Conservation (phyloP, 2,329 filamentous ascomycete species). For the Ciborinia camelliae region DNA sequence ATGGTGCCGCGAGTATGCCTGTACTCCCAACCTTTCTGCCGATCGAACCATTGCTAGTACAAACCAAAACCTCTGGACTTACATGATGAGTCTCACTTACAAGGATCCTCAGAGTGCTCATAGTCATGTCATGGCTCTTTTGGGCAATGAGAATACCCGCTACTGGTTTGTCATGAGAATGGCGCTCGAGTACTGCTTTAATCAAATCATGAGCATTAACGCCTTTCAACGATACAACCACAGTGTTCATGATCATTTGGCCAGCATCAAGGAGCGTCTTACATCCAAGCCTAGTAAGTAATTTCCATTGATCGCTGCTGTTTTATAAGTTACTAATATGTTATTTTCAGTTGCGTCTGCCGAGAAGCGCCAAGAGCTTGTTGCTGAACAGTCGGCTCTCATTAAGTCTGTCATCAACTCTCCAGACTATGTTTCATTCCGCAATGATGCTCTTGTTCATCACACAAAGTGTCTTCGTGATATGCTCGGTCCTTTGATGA, state of each 20-base stretch:
- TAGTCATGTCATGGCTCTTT: slow-evolving; percentile 38
- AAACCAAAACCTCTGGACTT: slow-evolving; percentile 39
- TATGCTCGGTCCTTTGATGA: slow-evolving; percentile 45
- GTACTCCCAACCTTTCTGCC: neutral
- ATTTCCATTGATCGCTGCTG: slow-evolving; percentile 17
- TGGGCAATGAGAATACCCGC: slow-evolving; percentile 37
- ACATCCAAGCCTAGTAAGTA: slow-evolving; percentile 31
- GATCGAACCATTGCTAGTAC: slow-evolving; percentile 29
- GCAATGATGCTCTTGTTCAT: slow-evolving; percentile 22
- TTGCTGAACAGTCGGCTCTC: slow-evolving; percentile 40
- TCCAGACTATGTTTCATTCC: slow-evolving; percentile 35
- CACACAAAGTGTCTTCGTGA: slow-evolving; percentile 40
- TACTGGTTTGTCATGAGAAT: slow-evolving; percentile 42
- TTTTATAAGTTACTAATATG: slow-evolving; percentile 17
- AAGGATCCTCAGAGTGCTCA: slow-evolving; percentile 35
- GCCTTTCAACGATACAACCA: slow-evolving; percentile 39
- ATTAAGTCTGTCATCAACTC: slow-evolving; percentile 41
- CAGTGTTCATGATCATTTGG: slow-evolving; percentile 29
- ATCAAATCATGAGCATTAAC: slow-evolving; percentile 38
- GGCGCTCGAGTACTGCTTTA: slow-evolving; percentile 39
- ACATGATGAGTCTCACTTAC: slow-evolving; percentile 39
- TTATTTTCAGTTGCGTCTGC: slow-evolving; percentile 24
- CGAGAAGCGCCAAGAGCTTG: slow-evolving; percentile 37
- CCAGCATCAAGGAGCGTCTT: slow-evolving; percentile 26
- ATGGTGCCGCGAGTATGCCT: slow-evolving; percentile 9